Evolutionary conservation across 345 rosid genomes (phyloP).

Genomic region (Fremontodendron californicum): DNA sequence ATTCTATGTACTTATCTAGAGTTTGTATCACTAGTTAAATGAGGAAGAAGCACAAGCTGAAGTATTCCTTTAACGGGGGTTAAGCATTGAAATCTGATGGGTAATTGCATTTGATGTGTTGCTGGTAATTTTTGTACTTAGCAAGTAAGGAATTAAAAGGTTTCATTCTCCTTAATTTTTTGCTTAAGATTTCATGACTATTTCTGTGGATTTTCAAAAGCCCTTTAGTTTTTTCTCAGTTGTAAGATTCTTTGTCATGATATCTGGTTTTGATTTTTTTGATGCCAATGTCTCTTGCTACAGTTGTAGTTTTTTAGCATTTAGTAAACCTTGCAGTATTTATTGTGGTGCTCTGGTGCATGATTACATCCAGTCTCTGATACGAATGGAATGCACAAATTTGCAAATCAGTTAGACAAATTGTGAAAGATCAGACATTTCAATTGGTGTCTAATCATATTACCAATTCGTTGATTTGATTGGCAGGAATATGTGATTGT

Average conservation of each 20-base stretch:
- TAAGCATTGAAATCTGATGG: neutral
- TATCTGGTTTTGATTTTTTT: neutral
- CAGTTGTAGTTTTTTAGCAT: neutral
- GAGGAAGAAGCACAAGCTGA: neutral
- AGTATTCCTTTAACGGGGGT: neutral
- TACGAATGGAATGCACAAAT: neutral
- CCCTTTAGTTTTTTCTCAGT: neutral
- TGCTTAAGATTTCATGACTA: neutral
- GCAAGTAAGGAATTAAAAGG: neutral
- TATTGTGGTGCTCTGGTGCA: neutral
- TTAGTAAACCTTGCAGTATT: neutral
- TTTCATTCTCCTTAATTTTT: neutral
- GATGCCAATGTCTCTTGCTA: neutral
- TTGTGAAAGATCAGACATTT: neutral
- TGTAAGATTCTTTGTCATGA: neutral
- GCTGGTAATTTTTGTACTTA: neutral
- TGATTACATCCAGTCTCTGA: neutral
- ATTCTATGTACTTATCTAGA: neutral
- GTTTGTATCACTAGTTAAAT: neutral
- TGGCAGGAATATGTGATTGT: constrained; percentile 11
- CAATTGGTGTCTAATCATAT: neutral
- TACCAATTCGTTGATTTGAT: neutral
- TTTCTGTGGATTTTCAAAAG: neutral
- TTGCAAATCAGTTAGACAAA: neutral
- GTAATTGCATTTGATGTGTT: neutral